Evolutionary conservation across 176 grass and related monocot species (phyloP), one percentile per base, ranked within the genome.

Genomic region (Oryza australiensis): DNA sequence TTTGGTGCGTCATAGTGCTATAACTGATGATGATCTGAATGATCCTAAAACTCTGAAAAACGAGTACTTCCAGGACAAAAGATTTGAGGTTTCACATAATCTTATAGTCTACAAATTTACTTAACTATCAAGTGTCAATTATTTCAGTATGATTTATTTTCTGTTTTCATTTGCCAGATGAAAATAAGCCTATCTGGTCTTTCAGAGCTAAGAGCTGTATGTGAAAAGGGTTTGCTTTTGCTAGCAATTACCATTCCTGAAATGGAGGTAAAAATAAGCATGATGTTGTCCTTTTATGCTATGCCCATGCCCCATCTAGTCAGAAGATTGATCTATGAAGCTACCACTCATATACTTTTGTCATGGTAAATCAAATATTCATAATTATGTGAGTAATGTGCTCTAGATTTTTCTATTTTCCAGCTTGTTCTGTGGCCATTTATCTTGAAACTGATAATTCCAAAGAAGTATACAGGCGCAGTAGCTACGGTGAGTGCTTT

Each of bases 401-500:
- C 59, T 85, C 75, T 57, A 66, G 11, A 65, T 81, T 64, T 34
- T 78, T 38, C 66, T 86, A 23, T 88, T 80, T 75, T 76, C 29
- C 93, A 98, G 95, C 90, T 91, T 89, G 86, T 98, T 72, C 88
- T 98, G 11, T 94, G 92, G 95, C 95, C 95, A 79, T 94, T 98
- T 85, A 81, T 98, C 84, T 98, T 98, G 84, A 94, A 91, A 80
- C 89, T 98, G 86, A 94, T 98, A 74, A 89, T 98, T 70, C 92
- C 95, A 15, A 98, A 91, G 87, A 86, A 89, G 26, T 98, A 94
- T 88, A 91, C 92, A 62, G 92, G 90, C 68, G 92, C 95, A 62
- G 86, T 98, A 78, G 95, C 95, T 75, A 94, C 79, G 77, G 95
- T 98, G 79, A 86, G 84, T 30, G 13, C 42, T 78, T 46, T 66